Base-by-base conservation (phyloP, 2,329 filamentous ascomycete species). In the Diaporthe citriasiana region DNA sequence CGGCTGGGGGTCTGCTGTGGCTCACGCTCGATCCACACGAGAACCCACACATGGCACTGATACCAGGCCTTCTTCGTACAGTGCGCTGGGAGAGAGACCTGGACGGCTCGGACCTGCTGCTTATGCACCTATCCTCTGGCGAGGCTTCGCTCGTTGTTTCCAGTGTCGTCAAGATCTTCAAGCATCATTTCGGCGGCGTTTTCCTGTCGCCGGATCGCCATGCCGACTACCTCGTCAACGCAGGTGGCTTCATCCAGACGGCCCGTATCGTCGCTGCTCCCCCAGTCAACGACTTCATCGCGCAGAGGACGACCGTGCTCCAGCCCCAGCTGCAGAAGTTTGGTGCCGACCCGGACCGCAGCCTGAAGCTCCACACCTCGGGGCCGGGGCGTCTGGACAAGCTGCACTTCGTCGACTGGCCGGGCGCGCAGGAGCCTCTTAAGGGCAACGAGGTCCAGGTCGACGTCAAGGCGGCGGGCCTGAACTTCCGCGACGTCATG, bases 1-100 rank as follows among this genome's bases (percentile, higher is more conserved):
- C 74, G 10, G 77, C 75, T 75, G 75, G 76, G 68, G 75, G 76
- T 0, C 70, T 83, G 15, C 75, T 84, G 10, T 84, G 83, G 83
- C 73, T 84, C 30, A 83, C 82, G 3, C 77, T 76, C 2, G 80
- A 81, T 50, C 74, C 78, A 0, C 74, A 77, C 40, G 57, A 77
- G 19, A 73, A 79, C 7, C 82, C 82, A 3, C 75, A 79, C 19
- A 76, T 82, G 19, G 79, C 78, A 35, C 77, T 82, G 45, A 77
- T 81, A 40, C 73, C 79, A n/a, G 83, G 82, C 13, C 69, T 84
- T 22, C 77, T 82, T 40, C 78, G 82, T 17, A 79, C 79, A 4
- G 76, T 82, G 33, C 80, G 81, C 17, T 81, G 79, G 76, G 82
- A 83, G 76, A 77, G 81, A 38, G 81, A 82, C 65, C 71, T 81